These are phyloP conservation scores for Arxiozyma heterogenica DNA, from an alignment of 1,139 yeast genomes.

Conservation along the genomic window DNA sequence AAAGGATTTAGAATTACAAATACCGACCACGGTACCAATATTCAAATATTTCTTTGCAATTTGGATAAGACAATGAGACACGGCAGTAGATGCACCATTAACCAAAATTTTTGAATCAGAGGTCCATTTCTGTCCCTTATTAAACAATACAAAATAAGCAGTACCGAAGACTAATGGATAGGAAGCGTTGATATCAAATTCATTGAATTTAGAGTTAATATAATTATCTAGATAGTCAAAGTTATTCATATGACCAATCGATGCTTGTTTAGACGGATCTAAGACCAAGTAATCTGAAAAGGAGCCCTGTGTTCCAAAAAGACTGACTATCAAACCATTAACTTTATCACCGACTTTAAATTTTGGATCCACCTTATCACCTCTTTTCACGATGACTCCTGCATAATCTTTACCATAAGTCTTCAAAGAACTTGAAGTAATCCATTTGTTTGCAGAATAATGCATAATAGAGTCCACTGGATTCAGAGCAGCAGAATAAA, in stretches of 20 bases:
- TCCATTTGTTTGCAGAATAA: conserved; percentile 7
- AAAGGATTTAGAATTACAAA: conserved; percentile 37
- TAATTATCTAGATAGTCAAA: neutral
- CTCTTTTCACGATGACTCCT: conserved; percentile 24
- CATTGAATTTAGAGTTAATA: conserved; percentile 6
- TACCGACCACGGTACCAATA: conserved; percentile 33
- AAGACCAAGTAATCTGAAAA: conserved; percentile 22
- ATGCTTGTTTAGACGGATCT: conserved; percentile 17
- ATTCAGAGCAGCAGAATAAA: conserved; percentile 27
- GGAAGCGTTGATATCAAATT: conserved; percentile 19
- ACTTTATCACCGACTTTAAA: conserved; percentile 25
- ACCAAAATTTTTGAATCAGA: conserved; percentile 22
- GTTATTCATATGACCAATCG: conserved; percentile 11
- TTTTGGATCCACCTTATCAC: conserved; percentile 14
- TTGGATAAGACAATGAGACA: conserved; percentile 21
- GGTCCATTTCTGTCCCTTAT: conserved; percentile 13
- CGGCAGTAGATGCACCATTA: conserved; percentile 29
- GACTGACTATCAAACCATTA: conserved; percentile 15
- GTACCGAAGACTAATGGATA: conserved; percentile 29
- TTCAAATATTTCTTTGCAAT: conserved; percentile 25
- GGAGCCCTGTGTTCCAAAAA: conserved; percentile 21
- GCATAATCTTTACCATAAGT: conserved; percentile 24
- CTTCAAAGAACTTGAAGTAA: conserved; percentile 13
- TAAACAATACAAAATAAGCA: conserved; percentile 17
- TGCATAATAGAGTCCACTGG: conserved; percentile 24